Percentiles rank a stretch among this genome's conserved stretches.
Evolutionary conservation across 139 green algal species (phyloP).

Genomic region (Prasinococcaceae sp.): DNA sequence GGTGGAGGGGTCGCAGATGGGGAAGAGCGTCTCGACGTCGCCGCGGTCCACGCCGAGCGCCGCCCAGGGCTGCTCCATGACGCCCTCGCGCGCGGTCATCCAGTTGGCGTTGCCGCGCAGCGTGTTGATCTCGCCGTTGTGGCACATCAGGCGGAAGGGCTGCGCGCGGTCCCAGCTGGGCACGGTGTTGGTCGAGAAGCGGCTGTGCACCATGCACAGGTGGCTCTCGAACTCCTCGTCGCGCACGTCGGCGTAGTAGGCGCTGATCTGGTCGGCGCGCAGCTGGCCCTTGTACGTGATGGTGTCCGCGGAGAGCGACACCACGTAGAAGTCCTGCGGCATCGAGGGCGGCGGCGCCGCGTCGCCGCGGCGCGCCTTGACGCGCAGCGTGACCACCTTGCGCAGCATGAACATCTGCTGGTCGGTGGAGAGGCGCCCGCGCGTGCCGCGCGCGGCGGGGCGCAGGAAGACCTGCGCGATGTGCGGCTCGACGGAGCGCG

Average conservation of each 20-base stretch:
- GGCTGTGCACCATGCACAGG: constrained; percentile 83
- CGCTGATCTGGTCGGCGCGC: constrained; percentile 61
- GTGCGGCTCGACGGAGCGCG: constrained; percentile 54
- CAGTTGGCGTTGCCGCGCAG: constrained; percentile 70
- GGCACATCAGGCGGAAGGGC: constrained; percentile 81
- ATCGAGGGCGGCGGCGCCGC: constrained; percentile 12
- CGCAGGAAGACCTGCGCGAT: constrained; percentile 71
- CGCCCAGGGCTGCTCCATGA: constrained; percentile 47
- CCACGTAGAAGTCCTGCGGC: constrained; percentile 79
- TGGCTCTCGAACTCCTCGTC: constrained; percentile 59
- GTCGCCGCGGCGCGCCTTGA: constrained; percentile 5
- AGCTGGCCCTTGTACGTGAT: constrained; percentile 97
- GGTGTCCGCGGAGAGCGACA: constrained; percentile 67
- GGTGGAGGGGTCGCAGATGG: constrained; percentile 61
- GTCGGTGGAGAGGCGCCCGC: not conserved
- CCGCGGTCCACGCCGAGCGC: constrained; percentile 48
- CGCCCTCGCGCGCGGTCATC: constrained; percentile 81
- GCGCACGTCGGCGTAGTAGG: constrained; percentile 76
- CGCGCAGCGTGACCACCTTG: constrained; percentile 45
- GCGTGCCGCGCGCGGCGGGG: not conserved
- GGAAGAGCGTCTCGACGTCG: constrained; percentile 56
- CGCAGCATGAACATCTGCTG: constrained; percentile 71
- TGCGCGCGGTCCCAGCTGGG: constrained; percentile 80
- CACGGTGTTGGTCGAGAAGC: constrained; percentile 97
- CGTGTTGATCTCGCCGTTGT: constrained; percentile 91